phyloP scores from a whole-genome alignment of 2,329 filamentous ascomycete species.

The Botrytis tulipae region DNA sequence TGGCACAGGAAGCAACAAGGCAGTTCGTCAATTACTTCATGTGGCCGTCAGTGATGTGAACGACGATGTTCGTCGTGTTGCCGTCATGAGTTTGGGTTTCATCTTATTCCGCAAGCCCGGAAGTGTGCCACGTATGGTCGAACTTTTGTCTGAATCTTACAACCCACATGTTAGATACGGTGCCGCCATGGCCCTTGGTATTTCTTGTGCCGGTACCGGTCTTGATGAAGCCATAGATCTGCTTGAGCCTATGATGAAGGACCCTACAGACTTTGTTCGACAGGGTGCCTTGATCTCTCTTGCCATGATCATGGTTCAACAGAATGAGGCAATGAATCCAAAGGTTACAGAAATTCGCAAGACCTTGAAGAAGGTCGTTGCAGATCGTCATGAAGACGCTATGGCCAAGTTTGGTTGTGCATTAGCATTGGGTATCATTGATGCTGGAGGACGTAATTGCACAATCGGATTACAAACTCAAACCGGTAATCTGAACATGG shows the following conservation, averaged over 20 bases:
- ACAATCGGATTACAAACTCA: constrained; percentile 97
- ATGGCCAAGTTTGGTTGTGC: constrained; percentile 99
- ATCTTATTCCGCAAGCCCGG: constrained; percentile 97
- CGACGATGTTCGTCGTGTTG: constrained; percentile 92
- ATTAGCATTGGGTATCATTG: constrained; percentile 92
- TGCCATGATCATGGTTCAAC: constrained; percentile 98
- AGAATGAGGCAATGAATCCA: constrained; percentile 98
- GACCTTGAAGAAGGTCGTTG: constrained; percentile 88
- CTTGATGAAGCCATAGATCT: constrained; percentile 95
- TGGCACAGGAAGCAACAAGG: constrained; percentile 97
- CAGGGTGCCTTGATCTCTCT: constrained; percentile 93
- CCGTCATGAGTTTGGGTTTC: constrained; percentile 96
- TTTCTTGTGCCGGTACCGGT: constrained; percentile 94
- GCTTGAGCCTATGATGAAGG: constrained; percentile 98
- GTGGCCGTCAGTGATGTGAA: constrained; percentile 97
- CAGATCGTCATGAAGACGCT: constrained; percentile 94
- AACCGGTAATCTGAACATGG: constrained; percentile 98
- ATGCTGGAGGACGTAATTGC: constrained; percentile 96
- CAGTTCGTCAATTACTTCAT: constrained; percentile 91
- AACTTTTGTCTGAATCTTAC: constrained; percentile 96
- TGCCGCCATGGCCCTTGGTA: constrained; percentile 96
- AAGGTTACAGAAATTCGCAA: constrained; percentile 91
- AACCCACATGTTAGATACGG: constrained; percentile 98
- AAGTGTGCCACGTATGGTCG: constrained; percentile 97
- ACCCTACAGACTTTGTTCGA: constrained; percentile 96